Percentiles rank a stretch among this genome's conserved stretches.
phyloP scores from a whole-genome alignment of 1,284 basidiomycete genomes.

The Trichosporon faecale region DNA sequence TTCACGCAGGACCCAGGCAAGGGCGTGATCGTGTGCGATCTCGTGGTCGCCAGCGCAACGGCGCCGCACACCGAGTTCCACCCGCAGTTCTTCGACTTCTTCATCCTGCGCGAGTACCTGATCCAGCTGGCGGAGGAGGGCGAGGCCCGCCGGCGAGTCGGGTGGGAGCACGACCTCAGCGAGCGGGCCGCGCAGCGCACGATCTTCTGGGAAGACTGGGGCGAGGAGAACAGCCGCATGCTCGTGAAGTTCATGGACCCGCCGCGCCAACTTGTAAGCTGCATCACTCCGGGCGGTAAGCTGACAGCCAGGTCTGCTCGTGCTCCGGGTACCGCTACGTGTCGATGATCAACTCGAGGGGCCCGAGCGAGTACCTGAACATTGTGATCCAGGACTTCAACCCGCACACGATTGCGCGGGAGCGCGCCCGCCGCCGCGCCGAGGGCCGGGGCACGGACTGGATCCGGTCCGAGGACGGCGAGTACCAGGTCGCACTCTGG shows the following conservation, averaged over 20 bases:
- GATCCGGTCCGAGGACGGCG: constrained; percentile 1
- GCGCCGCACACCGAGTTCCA: constrained; percentile 13
- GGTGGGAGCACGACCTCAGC: constrained; percentile 48
- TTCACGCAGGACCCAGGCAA: constrained; percentile 47
- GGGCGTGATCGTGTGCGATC: constrained; percentile 47
- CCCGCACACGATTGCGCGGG: constrained; percentile 28
- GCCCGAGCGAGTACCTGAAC: constrained; percentile 6
- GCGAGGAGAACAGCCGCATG: constrained; percentile 35
- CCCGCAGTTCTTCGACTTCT: constrained; percentile 50
- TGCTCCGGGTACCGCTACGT: constrained; percentile 50
- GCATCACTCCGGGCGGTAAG: too few relatives aligned
- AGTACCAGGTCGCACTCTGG: constrained; percentile 5
- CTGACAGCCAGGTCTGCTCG: constrained; percentile 29
- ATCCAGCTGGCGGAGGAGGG: constrained; percentile 49
- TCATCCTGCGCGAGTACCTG: constrained; percentile 56
- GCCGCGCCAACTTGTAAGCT: constrained; percentile 33
- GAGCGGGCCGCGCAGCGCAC: constrained; percentile 21
- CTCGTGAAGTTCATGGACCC: constrained; percentile 30
- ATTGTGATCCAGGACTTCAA: constrained; percentile 42
- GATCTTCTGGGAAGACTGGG: constrained; percentile 45
- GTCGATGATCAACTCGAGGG: constrained; percentile 26
- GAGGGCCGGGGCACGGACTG: neutral
- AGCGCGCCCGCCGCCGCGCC: neutral
- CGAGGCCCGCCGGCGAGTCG: constrained; percentile 36
- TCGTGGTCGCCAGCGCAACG: constrained; percentile 26